Base-by-base conservation (phyloP, 2,329 filamentous ascomycete species). In the Mycosphaerella sp. region DNA sequence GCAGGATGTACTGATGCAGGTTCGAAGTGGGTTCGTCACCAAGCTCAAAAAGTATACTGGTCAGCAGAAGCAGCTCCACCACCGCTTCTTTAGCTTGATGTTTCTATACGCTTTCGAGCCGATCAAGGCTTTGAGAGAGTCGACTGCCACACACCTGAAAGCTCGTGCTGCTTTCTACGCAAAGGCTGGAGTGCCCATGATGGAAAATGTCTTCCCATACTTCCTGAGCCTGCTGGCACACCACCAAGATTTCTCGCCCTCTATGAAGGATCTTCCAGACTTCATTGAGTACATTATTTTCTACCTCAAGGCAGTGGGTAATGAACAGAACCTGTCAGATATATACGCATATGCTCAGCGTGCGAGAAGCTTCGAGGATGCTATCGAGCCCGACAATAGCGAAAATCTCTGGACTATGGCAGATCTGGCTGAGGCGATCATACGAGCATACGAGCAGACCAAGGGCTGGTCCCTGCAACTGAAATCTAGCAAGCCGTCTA, bases 61-160 rank as follows among this genome's bases (percentile, higher is more conserved):
- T 8, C 81, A 86, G 50, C 80, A 80, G 52, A 83, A 79, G 61
- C 48, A 31, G 14, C 78, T 95, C 2, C 79, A 82, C 1, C 75
- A 79, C 10, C 84, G 92, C 8, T 98, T 95, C 77, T 93, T 95
- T 70, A 87, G 89, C 0, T 85, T 95, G 40, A 78, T 95, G 5
- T 97, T 96, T 74, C 75, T 97, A 42, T 86, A 90, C 32, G 92
- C 93, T 1, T 96, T 93, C 68, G 93, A 98, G 72, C 93, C 92
- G 0, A 80, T 83, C 38, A 68, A 74, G n/a, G 80, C 81, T 12
- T 80, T 95, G 67, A 87, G 85, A 68, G 82, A 82, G 47, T 82
- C 85, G 41, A 85, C 89, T 2, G 82, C 88, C 58, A 95, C 89
- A 0, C 98, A 93, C 91, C 82, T 97, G 48, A 85, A 87, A 48